These are phyloP conservation scores for Curvularia spicifera DNA, from an alignment of 2,329 filamentous ascomycete genomes.

Conservation along the genomic window DNA sequence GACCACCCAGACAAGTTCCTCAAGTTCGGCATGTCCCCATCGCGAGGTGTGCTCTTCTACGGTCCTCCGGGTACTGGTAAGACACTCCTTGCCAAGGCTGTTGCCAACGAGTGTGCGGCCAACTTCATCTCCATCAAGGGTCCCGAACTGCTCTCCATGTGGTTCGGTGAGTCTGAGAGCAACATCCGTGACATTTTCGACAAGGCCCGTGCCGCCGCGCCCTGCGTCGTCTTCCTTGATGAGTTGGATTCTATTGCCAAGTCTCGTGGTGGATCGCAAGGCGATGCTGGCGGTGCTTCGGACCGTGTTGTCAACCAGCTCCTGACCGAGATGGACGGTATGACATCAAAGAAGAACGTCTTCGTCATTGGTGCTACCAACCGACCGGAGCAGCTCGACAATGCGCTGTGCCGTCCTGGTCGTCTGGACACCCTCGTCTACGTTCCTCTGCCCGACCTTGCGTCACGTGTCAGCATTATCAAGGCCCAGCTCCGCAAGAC, in stretches of 20 bases:
- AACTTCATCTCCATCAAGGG: constrained; percentile 99
- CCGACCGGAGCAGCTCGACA: constrained; percentile 97
- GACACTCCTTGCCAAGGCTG: constrained; percentile 98
- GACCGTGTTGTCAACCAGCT: constrained; percentile 99
- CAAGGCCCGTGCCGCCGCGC: constrained; percentile 96
- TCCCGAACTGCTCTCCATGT: constrained; percentile 98
- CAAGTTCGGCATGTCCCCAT: constrained; percentile 98
- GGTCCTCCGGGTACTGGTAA: constrained; percentile 99
- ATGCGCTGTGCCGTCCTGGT: constrained; percentile 95
- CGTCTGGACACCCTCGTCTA: constrained; percentile 99
- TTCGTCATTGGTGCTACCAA: constrained; percentile 99
- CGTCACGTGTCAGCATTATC: constrained; percentile 86
- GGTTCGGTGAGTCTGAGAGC: constrained; percentile 99
- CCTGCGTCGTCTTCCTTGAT: constrained; percentile 98
- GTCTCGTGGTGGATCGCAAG: constrained; percentile 94
- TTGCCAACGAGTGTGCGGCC: constrained; percentile 98
- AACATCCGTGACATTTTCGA: constrained; percentile 99
- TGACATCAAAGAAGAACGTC: constrained; percentile 99
- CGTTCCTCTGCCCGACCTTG: constrained; percentile 92
- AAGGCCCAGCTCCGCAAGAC: constrained; percentile 98
- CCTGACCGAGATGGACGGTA: constrained; percentile 98
- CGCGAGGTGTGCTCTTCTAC: constrained; percentile 98
- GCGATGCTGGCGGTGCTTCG: constrained; percentile 96
- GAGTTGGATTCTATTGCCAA: constrained; percentile 99
- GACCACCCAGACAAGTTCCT: constrained; percentile 99